Conservation (phyloP, 225 moss, liverwort and hornwort genomes). For the Rhytidiadelphus loreus region DNA sequence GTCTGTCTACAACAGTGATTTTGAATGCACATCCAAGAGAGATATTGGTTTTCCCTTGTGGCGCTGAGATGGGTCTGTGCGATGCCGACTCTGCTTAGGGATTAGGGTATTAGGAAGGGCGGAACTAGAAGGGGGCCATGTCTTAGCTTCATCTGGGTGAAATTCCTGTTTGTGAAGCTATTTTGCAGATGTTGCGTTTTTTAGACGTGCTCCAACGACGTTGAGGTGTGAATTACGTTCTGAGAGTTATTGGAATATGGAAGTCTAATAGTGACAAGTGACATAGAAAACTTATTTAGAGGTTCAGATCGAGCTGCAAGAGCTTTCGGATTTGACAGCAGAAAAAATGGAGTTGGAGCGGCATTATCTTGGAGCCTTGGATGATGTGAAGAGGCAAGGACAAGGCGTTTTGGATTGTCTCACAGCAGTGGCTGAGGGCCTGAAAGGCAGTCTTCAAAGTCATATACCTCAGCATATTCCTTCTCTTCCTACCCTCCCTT, state of each 20-base stretch:
- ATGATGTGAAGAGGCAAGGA: slow-evolving; percentile 59
- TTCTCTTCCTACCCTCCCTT: slow-evolving; percentile 22
- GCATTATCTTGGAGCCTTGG: slow-evolving; percentile 49
- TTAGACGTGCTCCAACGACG: not conserved
- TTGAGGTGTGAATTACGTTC: not conserved
- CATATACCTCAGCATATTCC: slow-evolving; percentile 35
- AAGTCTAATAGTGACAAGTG: not conserved
- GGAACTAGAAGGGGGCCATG: not conserved
- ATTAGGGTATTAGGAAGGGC: not conserved
- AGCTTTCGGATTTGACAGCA: slow-evolving; percentile 7
- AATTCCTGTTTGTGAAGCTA: not conserved
- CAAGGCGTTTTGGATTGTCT: slow-evolving; percentile 48
- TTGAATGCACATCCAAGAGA: not conserved
- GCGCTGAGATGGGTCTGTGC: not conserved
- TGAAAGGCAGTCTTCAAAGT: slow-evolving; percentile 52
- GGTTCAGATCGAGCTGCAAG: not conserved
- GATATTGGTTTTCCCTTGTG: not conserved
- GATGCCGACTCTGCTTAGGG: not conserved
- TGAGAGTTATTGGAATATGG: not conserved
- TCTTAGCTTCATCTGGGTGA: not conserved
- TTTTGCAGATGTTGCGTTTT: not conserved
- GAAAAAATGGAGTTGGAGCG: slow-evolving; percentile 43
- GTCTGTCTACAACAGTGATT: not conserved
- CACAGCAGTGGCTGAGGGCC: slow-evolving; percentile 47
- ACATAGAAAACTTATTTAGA: not conserved